Conservation (phyloP, 2,329 filamentous ascomycete genomes). For the Clonostachys chloroleuca region DNA sequence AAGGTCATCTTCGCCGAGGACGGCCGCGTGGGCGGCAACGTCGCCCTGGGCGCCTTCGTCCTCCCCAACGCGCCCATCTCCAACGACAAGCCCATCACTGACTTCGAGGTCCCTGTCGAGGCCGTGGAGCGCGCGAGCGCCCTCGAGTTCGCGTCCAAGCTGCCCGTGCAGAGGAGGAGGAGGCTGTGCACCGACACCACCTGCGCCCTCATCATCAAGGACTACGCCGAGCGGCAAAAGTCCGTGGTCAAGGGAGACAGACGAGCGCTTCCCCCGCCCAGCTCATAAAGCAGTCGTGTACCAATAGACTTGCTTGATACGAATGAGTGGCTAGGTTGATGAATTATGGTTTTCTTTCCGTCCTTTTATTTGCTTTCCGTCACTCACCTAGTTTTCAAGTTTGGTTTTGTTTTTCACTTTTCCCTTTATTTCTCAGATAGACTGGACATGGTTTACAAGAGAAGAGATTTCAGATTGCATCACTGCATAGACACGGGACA, state of each 20-base stretch:
- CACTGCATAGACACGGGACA: neutral
- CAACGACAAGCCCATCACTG: slow-evolving; percentile 79
- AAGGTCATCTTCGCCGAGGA: slow-evolving; percentile 98
- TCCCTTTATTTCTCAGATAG: neutral
- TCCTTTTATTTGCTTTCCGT: neutral
- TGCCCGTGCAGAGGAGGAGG: slow-evolving; percentile 70
- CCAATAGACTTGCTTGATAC: too few relatives aligned
- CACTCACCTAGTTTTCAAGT: neutral
- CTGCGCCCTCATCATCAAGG: slow-evolving; percentile 78
- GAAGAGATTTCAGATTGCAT: neutral
- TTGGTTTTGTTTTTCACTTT: neutral
- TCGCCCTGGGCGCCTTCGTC: slow-evolving; percentile 91
- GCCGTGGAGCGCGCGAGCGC: slow-evolving; percentile 88
- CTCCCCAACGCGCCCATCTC: slow-evolving; percentile 86
- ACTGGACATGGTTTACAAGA: neutral
- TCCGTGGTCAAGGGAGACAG: slow-evolving; percentile 39
- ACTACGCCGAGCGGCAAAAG: slow-evolving; percentile 65
- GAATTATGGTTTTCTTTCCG: neutral
- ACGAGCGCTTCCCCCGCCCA: slow-evolving; percentile 26
- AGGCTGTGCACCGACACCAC: slow-evolving; percentile 81
- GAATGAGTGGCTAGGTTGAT: too few relatives aligned
- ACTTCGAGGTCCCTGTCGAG: slow-evolving; percentile 95
- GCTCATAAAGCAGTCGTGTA: slow-evolving; percentile 19
- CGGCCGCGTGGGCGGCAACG: slow-evolving; percentile 62
- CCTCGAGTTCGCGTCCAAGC: slow-evolving; percentile 80